Evolutionary conservation across 179 eudicot species (phyloP).

Genomic region (Beta corolliflora): DNA sequence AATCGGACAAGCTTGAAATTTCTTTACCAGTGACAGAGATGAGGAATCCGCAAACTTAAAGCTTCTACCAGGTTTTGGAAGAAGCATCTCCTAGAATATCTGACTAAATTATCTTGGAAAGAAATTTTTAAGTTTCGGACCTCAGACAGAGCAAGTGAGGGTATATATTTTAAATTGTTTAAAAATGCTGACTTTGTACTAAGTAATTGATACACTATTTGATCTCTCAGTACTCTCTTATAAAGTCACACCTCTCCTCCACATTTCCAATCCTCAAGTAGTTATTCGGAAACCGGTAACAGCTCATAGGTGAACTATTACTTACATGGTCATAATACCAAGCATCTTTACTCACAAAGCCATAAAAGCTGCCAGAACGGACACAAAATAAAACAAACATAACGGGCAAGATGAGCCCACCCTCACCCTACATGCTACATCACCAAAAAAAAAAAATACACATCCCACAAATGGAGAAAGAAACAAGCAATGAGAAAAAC

Average conservation of each 20-base stretch:
- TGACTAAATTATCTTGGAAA: too few species aligned
- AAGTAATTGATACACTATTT: neutral
- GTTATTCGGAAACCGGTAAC: neutral
- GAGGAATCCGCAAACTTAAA: neutral
- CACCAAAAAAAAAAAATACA: too few species aligned
- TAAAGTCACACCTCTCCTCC: neutral
- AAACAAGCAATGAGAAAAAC: neutral
- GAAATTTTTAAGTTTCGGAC: neutral
- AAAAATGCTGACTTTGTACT: too few species aligned
- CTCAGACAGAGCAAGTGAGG: neutral
- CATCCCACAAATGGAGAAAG: too few species aligned
- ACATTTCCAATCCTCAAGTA: neutral
- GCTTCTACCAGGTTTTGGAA: neutral
- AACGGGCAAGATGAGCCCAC: too few species aligned
- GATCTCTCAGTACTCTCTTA: neutral
- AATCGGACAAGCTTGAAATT: too few species aligned
- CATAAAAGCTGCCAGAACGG: too few species aligned
- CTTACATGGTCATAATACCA: neutral
- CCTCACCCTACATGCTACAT: too few species aligned
- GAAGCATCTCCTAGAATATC: neutral
- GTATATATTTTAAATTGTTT: neutral
- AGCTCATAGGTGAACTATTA: neutral
- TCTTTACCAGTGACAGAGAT: neutral
- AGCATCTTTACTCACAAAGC: neutral
- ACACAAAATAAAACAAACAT: too few species aligned